Conservation (phyloP, 441 rosid genomes). For the Populus trichocarpa region DNA sequence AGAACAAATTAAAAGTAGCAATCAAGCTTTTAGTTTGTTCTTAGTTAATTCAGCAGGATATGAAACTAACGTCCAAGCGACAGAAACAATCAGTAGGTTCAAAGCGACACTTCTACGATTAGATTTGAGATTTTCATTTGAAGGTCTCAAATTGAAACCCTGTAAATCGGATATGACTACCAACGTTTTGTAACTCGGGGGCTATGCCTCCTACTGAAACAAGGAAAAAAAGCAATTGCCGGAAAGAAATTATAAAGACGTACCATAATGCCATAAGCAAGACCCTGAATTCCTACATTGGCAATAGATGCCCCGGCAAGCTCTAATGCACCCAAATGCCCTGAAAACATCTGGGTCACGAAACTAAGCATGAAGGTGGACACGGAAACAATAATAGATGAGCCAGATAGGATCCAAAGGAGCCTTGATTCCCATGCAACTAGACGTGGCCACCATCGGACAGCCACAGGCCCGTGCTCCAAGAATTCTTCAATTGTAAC, state of each 20-base stretch:
- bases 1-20: background rate
- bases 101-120: background rate
- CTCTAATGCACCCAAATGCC: slow-evolving; percentile 72
- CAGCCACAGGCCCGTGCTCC: slow-evolving; percentile 31
- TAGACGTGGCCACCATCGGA: slow-evolving; percentile 76
- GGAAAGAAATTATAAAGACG: background rate
- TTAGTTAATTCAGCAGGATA: background rate
- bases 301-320: slow-evolving; percentile 94
- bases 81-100: background rate
- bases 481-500: slow-evolving; percentile 62
- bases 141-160: background rate
- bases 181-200: background rate
- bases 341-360: slow-evolving; percentile 76
- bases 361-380: slow-evolving; percentile 86
- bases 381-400: slow-evolving; percentile 70
- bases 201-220: background rate
- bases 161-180: background rate
- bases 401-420: slow-evolving; percentile 73
- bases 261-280: slow-evolving; percentile 96
- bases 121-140: background rate
- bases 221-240: background rate
- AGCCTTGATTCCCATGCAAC: slow-evolving; percentile 78
- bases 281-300: slow-evolving; percentile 88
- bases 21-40: background rate
- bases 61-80: background rate